Evolutionary conservation across 2,329 filamentous ascomycete species (phyloP).

Genomic region (Chaetomiaceae sp.): DNA sequence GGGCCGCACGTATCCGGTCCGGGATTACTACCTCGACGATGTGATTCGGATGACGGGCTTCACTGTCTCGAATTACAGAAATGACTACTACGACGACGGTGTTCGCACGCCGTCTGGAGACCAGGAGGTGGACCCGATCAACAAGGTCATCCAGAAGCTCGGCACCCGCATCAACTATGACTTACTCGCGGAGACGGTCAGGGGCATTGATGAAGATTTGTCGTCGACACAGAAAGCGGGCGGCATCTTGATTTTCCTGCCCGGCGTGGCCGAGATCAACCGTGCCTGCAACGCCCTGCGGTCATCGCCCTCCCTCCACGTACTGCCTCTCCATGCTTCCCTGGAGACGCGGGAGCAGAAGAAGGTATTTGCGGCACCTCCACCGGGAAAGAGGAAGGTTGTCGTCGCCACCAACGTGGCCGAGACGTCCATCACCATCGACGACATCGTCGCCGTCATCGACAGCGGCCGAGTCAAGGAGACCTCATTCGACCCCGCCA

Average conservation of each 20-base stretch:
- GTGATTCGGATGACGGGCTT: conserved; percentile 77
- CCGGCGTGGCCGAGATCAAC: conserved; percentile 87
- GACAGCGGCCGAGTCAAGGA: conserved; percentile 96
- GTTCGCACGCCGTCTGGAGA: conserved; percentile 19
- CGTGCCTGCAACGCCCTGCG: conserved; percentile 67
- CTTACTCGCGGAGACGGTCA: conserved; percentile 74
- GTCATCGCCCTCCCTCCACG: conserved; percentile 58
- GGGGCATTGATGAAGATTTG: conserved; percentile 74
- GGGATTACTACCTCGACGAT: conserved; percentile 87
- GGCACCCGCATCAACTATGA: conserved; percentile 89
- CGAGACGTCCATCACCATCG: conserved; percentile 97
- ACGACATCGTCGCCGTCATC: conserved; percentile 93
- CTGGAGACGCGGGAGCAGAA: conserved; percentile 84
- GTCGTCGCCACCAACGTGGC: conserved; percentile 95
- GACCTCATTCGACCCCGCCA: conserved; percentile 85
- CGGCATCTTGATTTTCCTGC: conserved; percentile 91
- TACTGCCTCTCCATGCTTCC: conserved; percentile 86
- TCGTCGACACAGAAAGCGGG: conserved; percentile 61
- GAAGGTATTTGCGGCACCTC: conserved; percentile 73
- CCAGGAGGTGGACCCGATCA: conserved; percentile 52
- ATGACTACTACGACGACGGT: conserved; percentile 40
- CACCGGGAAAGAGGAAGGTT: conserved; percentile 79
- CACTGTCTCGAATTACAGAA: conserved; percentile 37
- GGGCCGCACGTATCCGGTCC: conserved; percentile 83
- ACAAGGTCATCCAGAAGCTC: conserved; percentile 65